phyloP scores from a whole-genome alignment of 1,284 basidiomycete genomes.

The Ganoderma leucocontextum region DNA sequence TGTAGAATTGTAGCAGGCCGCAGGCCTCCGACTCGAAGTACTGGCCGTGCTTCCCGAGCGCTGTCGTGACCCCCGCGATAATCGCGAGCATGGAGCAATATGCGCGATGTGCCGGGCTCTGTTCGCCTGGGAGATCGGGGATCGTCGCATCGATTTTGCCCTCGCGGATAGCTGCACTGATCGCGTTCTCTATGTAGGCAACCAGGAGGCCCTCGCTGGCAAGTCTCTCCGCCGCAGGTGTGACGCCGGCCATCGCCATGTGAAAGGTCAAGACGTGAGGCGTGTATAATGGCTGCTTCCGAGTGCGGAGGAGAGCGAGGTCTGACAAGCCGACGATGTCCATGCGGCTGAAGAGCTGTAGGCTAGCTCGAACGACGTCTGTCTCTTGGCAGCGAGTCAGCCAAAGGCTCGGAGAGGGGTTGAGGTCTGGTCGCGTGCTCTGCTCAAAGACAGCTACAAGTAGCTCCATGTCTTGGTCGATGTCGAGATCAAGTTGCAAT shows the following conservation, averaged over 20 bases:
- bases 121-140: constrained; percentile 74
- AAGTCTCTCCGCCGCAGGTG: constrained; percentile 83
- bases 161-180: constrained; percentile 78
- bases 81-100: constrained; percentile 91
- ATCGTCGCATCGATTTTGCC: constrained; percentile 77
- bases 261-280: constrained; percentile 86
- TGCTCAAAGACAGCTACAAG: constrained; percentile 86
- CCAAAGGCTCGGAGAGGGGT: constrained; percentile 75
- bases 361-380: constrained; percentile 79
- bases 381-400: constrained; percentile 83
- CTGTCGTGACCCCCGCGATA: constrained; percentile 76
- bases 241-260: constrained; percentile 82
- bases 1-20: constrained; percentile 87
- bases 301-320: constrained; percentile 62
- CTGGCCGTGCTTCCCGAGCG: constrained; percentile 72
- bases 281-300: constrained; percentile 74
- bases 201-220: constrained; percentile 85
- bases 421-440: constrained; percentile 73
- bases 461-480: constrained; percentile 84
- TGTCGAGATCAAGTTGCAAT: constrained; percentile 62
- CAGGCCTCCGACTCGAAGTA: constrained; percentile 90
- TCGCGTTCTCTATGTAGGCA: constrained; percentile 85
- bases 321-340: constrained; percentile 77
- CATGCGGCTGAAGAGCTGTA: constrained; percentile 77
- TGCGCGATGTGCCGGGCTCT: constrained; percentile 79